Base-by-base conservation (phyloP, 768 basidiomycete species). In the Lyophyllum atratum region DNA sequence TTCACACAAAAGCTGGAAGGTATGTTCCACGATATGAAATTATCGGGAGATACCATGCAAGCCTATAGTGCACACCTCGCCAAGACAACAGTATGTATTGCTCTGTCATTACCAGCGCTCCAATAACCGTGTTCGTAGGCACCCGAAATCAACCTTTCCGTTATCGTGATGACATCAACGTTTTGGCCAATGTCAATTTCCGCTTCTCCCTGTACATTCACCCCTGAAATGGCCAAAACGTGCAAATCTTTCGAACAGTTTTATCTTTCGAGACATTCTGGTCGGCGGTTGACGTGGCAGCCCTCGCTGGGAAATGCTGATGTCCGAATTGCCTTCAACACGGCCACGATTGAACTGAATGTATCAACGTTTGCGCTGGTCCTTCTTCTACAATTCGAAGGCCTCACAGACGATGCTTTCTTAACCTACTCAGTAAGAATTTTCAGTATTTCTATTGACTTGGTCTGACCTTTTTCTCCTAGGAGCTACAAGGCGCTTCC, bases 1-100 rank as follows among this genome's bases (percentile, higher is more conserved):
- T 99, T 98, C 72, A 98, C 97, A 1, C 93, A 96, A 73, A 95
- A 95, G 70, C 78, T 98, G 66, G 95, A 99, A 72, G 95, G 95
- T 56, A 99, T 99, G 96, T 97, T 99, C 84, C 83, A 93, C 62
- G 96, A 98, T 68, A 95, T 99, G 86, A 92, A 86, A 65, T 70
- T 95, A 26, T 96, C 93, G 5, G 72, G 77, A 19, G 97, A 99
- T 54, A 86, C 86, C 15, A 90, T 90, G 81, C 76, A 82, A 33
- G 84, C 82, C 4, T 99, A 94, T 70, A 82, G 83, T 42, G 75
- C 74, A 10, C 74, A 83, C 68, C 71, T 94, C 25, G 77, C 78
- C 45, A 83, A 79, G 61, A 83, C 76, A 2, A 76, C 79, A 47
- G 93, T 95, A 67, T 59, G 86, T 73, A 28, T n/a, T 37, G 1